Evolutionary conservation across 1,284 basidiomycete genomes (phyloP).

Genomic region (Mycena sp.): DNA sequence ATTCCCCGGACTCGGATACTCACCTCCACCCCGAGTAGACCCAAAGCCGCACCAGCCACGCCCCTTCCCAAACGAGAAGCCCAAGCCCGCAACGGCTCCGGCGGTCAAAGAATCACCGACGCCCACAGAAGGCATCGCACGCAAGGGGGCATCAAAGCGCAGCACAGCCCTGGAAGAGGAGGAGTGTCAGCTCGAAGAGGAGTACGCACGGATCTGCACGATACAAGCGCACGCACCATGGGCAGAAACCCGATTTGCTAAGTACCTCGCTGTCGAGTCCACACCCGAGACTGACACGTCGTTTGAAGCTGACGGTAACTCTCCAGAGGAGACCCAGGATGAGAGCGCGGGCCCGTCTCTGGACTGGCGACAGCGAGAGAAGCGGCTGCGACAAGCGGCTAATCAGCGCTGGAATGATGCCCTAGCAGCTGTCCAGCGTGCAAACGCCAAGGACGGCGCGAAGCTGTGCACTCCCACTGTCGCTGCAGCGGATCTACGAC

Average conservation of each 20-base stretch:
- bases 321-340: too few species aligned
- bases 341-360: too few species aligned
- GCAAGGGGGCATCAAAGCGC: too few species aligned
- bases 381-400: not conserved
- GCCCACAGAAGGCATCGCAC: not conserved
- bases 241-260: too few species aligned
- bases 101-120: not conserved
- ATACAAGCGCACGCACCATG: not conserved
- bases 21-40: not conserved
- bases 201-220: not conserved
- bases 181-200: not conserved
- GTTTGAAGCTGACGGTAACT: not conserved
- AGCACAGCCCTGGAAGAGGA: not conserved
- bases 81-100: not conserved
- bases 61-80: not conserved
- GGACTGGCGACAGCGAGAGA: not conserved
- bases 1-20: too few species aligned
- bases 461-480: too few species aligned
- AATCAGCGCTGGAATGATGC: too few species aligned
- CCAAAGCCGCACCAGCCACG: not conserved
- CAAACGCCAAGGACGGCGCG: too few species aligned
- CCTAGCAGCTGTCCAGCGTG: too few species aligned
- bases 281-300: too few species aligned
- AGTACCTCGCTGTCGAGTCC: too few species aligned
- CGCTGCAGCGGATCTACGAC: too few species aligned